Conservation (phyloP, 331 rosid species). For the Saraca asoca region DNA sequence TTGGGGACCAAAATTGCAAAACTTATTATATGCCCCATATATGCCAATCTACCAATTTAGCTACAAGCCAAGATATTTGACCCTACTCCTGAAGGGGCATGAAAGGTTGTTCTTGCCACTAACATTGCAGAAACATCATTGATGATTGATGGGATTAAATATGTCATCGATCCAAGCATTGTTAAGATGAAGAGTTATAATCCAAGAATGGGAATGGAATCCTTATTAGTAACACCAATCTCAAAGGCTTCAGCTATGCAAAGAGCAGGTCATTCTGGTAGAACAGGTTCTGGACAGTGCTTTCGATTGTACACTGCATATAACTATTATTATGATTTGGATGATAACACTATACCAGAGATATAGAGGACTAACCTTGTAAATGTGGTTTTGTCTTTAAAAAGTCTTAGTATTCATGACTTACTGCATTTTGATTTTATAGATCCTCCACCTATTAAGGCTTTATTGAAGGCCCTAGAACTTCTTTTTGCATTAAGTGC, state of each 20-base stretch:
- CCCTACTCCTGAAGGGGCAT: slow-evolving; percentile 94
- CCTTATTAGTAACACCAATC: slow-evolving; percentile 76
- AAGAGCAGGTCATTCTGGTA: slow-evolving; percentile 96
- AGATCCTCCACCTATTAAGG: slow-evolving; percentile 98
- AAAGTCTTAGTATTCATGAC: slow-evolving; percentile 92
- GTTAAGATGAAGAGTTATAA: slow-evolving; percentile 91
- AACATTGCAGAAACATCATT: slow-evolving; percentile 96
- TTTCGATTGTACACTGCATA: slow-evolving; percentile 79
- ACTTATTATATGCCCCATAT: slow-evolving; percentile 90
- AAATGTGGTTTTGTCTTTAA: slow-evolving; percentile 79
- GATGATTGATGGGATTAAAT: slow-evolving; percentile 94
- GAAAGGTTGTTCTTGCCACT: slow-evolving; percentile 94
- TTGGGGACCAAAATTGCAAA: slow-evolving; percentile 93
- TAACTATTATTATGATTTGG: slow-evolving; percentile 73
- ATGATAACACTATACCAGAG: slow-evolving; percentile 90
- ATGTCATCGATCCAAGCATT: slow-evolving; percentile 94
- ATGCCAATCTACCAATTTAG: slow-evolving; percentile 94
- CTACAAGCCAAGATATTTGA: slow-evolving; percentile 94
- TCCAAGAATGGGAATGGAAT: slow-evolving; percentile 98
- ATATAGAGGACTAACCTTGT: slow-evolving; percentile 91
- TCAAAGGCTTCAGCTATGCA: slow-evolving; percentile 98
- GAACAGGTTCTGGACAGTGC: slow-evolving; percentile 98
- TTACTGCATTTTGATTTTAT: slow-evolving; percentile 81
- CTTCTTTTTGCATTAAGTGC: slow-evolving; percentile 85
- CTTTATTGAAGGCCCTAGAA: slow-evolving; percentile 88